phyloP scores from a whole-genome alignment of 345 rosid species.

The Brassica napus region Da-Ae NC_063434.1:12244001-12244500 shows the following conservation, averaged over 20 bases:
- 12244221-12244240: background rate
- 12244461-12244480: constrained; percentile 90
- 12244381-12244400: constrained; percentile 86
- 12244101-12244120: background rate
- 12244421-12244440: constrained; percentile 86
- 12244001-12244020: too few species aligned
- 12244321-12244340: constrained; percentile 78
- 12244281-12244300: background rate
- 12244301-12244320: constrained; percentile 37
- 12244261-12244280: background rate
- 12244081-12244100: background rate
- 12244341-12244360: constrained; percentile 92
- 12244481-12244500: constrained; percentile 92
- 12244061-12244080: background rate
- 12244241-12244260: background rate
- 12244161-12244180: background rate
- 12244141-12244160: background rate
- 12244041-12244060: too few species aligned
- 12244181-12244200: background rate
- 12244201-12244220: background rate
- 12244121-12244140: background rate
- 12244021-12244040: too few species aligned
- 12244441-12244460: constrained; percentile 81
- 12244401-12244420: constrained; percentile 95
- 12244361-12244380: constrained; percentile 85